Percentiles rank a stretch among this genome's conserved stretches.
These are phyloP conservation scores for Candida ulmi DNA, from an alignment of 805 yeast genomes.

Conservation along the genomic window DNA sequence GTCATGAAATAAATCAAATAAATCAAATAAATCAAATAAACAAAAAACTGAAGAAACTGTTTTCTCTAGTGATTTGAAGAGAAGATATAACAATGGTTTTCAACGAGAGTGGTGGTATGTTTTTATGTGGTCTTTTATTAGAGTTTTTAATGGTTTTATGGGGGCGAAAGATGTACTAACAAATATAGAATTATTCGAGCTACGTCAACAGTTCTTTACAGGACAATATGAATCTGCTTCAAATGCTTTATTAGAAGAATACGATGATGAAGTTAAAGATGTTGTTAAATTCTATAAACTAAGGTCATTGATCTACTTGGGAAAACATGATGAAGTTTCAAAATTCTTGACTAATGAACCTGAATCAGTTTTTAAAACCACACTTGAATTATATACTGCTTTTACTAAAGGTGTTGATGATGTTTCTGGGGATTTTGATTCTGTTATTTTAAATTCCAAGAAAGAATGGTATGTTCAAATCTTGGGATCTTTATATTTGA, in stretches of 20 bases:
- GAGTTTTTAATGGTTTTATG: too few species aligned
- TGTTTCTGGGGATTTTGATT: slow-evolving; percentile 12
- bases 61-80: too few species aligned
- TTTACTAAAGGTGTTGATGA: slow-evolving; percentile 21
- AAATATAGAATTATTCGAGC: slow-evolving; percentile 39
- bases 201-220: slow-evolving; percentile 57
- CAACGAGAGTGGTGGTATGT: neutral
- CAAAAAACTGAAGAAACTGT: too few species aligned
- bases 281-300: slow-evolving; percentile 28
- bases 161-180: too few species aligned
- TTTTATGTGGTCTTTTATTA: neutral
- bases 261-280: slow-evolving; percentile 28
- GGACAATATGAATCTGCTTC: slow-evolving; percentile 46
- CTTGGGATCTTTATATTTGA: slow-evolving; percentile 35
- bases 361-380: slow-evolving; percentile 8
- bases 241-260: slow-evolving; percentile 31
- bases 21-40: too few species aligned
- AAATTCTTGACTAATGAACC: slow-evolving; percentile 1
- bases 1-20: too few species aligned
- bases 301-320: slow-evolving; percentile 27
- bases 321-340: slow-evolving; percentile 16
- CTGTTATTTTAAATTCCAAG: slow-evolving; percentile 14
- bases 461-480: slow-evolving; percentile 29
- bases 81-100: neutral
- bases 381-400: slow-evolving; percentile 22